phyloP scores from a whole-genome alignment of 2,329 filamentous ascomycete genomes.

The Sclerotinia subarctica region DNA sequence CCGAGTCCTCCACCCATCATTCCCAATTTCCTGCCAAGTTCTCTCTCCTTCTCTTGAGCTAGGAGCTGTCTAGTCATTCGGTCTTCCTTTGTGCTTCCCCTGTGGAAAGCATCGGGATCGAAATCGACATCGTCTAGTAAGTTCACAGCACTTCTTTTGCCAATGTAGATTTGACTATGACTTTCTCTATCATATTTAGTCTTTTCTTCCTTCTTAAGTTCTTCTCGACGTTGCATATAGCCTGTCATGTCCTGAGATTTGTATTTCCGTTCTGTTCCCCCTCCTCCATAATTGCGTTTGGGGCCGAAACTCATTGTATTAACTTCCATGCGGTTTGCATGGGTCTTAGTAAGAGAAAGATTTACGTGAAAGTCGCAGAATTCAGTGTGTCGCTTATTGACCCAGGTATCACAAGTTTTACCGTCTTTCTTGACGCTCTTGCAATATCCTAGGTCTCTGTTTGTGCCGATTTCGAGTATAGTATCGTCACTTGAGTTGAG shows the following conservation, averaged over 20 bases:
- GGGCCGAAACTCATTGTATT: conserved; percentile 60
- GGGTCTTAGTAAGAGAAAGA: conserved; percentile 68
- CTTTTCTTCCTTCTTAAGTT: conserved; percentile 37
- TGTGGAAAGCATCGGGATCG: conserved; percentile 49
- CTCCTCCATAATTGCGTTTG: conserved; percentile 34
- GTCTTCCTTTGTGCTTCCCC: conserved; percentile 60
- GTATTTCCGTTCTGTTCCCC: conserved; percentile 34
- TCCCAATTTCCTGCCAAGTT: conserved; percentile 66
- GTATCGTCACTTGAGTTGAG: conserved; percentile 84
- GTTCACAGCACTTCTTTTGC: conserved; percentile 52
- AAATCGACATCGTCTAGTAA: conserved; percentile 65
- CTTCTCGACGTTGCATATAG: conserved; percentile 30
- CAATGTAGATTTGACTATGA: conserved; percentile 55
- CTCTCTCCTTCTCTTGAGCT: conserved; percentile 67
- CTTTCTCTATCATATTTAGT: conserved; percentile 55
- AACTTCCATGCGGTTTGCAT: conserved; percentile 69
- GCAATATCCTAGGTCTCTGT: conserved; percentile 85
- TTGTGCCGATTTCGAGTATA: conserved; percentile 81
- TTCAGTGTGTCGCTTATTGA: conserved; percentile 83
- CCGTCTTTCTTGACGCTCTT: conserved; percentile 83
- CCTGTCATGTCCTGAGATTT: conserved; percentile 31
- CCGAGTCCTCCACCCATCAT: conserved; percentile 63
- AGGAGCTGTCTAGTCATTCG: conserved; percentile 62
- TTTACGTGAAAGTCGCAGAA: conserved; percentile 94
- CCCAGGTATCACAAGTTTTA: conserved; percentile 74